Base-by-base conservation (phyloP, 371 early-diverging fungal genomes). In the Actinomortierella wolfii region DNA sequence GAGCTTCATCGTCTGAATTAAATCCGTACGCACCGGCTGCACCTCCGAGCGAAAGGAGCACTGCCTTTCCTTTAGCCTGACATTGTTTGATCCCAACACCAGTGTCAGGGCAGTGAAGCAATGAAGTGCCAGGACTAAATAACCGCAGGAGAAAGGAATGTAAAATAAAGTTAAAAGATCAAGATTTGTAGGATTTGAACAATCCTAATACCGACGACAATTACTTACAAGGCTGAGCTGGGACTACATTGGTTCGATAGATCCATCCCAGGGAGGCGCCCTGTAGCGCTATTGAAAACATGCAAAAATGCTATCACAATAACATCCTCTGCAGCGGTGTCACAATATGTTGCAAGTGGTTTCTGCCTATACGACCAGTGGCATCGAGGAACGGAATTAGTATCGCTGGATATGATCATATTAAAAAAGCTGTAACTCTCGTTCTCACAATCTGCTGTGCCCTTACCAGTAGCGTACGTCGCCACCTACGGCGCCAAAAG, bases 31-130 rank as follows among this genome's bases (percentile, higher is more conserved):
- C 56, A 15, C 89, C 88, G 15, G 87, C 56, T 11, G 89, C 89
- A 26, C 90, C 92, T 42, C 92, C 90, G 53, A 92, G 77, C 41
- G 87, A 86, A 17, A 92, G 64, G 43, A 89, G 48, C 0, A 92
- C 66, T 15, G 80, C 84, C 57, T 85, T 85, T 24, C 90, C 90
- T 47, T 78, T 61, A 8, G 66, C 40, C 61, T 92, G 92, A 53
- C 90, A 90, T 29, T 68, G 69, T 56, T 83, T 80, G 50, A 91
- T 86, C 57, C 88, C 91, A 53, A 54, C 41, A 11, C 80, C 89
- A 41, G 89, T 78, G 6, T 78, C 65, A 1, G 88, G 86, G 58
- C 90, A 89, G 20, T 78, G 66, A 8, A 88, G 73, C 11, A 89
- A 57, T 0, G 61, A 39, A 13, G 85, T 83, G 6, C 84, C 87